A percentile compares a stretch with the other conserved stretches of the same genome.
phyloP scores from a whole-genome alignment of 129 eudicot genomes.

The Artemisia argyi region DNA sequence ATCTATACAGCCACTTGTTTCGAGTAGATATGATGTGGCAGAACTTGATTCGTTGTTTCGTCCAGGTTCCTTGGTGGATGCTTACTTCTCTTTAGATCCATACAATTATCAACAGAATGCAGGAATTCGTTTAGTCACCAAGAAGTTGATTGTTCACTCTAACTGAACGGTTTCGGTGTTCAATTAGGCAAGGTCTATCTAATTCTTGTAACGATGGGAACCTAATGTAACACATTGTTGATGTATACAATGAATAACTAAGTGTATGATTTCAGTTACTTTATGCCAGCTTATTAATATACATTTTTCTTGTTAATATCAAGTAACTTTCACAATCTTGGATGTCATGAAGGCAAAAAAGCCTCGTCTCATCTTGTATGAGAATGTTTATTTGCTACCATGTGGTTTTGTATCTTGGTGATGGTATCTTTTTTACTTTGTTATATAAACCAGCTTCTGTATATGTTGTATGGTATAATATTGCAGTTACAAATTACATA shows the following conservation, averaged over 20 bases:
- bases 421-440: background rate
- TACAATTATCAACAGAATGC: constrained; percentile 84
- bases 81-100: constrained; percentile 66
- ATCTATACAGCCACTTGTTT: constrained; percentile 36
- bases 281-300: background rate
- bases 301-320: background rate
- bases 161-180: background rate
- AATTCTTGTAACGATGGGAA: background rate
- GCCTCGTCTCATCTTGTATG: background rate
- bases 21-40: constrained; percentile 54
- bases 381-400: constrained; percentile 1
- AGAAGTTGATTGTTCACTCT: constrained; percentile 64
- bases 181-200: no score
- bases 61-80: constrained; percentile 65
- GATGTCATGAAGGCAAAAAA: background rate
- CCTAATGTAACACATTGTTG: background rate
- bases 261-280: constrained; percentile 4
- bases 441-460: background rate
- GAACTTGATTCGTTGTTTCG: constrained; percentile 60
- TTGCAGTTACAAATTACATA: background rate
- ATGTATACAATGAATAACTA: background rate
- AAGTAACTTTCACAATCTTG: background rate
- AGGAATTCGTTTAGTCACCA: constrained; percentile 76
- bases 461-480: background rate
- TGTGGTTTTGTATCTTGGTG: background rate